A percentile compares a stretch with the other conserved stretches of the same genome.
phyloP scores from a whole-genome alignment of 164 flowering plant genomes.

The Brasenia schreberi region DNA sequence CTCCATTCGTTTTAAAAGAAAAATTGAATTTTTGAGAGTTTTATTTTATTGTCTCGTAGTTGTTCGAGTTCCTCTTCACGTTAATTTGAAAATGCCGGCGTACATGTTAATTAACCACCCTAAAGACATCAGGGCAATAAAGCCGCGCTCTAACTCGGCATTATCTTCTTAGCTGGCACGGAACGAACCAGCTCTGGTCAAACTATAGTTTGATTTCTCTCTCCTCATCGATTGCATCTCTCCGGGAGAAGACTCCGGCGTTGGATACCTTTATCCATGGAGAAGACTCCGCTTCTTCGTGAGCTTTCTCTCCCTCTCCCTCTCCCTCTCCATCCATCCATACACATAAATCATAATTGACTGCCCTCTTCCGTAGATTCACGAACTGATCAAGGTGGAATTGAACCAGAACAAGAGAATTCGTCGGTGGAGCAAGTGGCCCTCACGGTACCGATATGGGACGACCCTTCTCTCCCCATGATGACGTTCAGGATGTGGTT shows the following conservation, averaged over 20 bases:
- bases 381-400: not conserved
- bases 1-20: no score
- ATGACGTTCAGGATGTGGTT: slow-evolving; percentile 11
- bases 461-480: slow-evolving; percentile 6
- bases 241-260: not conserved
- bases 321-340: not conserved
- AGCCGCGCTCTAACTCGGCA: no score
- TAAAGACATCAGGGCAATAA: no score
- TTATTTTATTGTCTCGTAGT: no score
- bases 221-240: not conserved
- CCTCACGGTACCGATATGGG: slow-evolving; percentile 6
- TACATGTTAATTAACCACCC: no score
- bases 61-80: no score
- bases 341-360: not conserved
- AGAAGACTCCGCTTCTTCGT: not conserved
- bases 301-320: slow-evolving; percentile 1
- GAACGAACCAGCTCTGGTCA: no score
- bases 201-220: no score
- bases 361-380: not conserved
- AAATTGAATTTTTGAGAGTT: no score
- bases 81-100: no score
- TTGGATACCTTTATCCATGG: not conserved
- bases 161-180: no score
- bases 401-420: not conserved
- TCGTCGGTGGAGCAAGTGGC: slow-evolving; percentile 7